phyloP scores from a whole-genome alignment of 169 alveolate genomes.

The Plasmodium inui region DNA sequence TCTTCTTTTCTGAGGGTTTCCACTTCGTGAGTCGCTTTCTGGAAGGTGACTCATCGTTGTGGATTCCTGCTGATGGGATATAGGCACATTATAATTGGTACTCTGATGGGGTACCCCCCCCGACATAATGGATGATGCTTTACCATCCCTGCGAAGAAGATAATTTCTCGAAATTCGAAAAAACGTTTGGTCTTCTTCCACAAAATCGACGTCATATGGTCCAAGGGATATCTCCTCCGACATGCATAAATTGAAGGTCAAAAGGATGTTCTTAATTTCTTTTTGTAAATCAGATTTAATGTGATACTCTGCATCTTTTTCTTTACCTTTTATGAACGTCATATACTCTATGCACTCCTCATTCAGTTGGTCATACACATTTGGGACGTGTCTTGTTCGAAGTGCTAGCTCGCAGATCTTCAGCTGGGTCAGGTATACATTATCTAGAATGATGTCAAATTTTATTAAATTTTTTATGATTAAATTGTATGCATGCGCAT shows the following conservation, averaged over 20 bases:
- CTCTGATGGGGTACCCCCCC: background rate
- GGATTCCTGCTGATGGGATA: background rate
- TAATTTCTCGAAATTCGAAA: background rate
- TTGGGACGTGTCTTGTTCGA: conserved; percentile 66
- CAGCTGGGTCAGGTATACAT: conserved; percentile 50
- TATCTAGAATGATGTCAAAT: conserved; percentile 56
- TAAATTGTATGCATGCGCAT: conserved; percentile 29
- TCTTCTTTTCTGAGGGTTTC: background rate
- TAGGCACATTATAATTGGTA: background rate
- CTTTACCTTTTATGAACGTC: conserved; percentile 29
- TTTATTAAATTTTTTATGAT: conserved; percentile 56
- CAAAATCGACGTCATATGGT: conserved; percentile 51
- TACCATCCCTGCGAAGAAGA: background rate
- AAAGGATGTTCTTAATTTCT: conserved; percentile 20
- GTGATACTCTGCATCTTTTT: conserved; percentile 22
- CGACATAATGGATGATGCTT: background rate
- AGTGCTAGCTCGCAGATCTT: conserved; percentile 57
- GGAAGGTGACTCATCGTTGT: background rate
- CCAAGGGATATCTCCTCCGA: conserved; percentile 59
- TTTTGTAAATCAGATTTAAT: conserved; percentile 56
- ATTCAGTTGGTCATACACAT: conserved; percentile 32
- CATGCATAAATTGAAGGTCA: conserved; percentile 26
- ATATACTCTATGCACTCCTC: conserved; percentile 43
- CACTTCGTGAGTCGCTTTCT: background rate
- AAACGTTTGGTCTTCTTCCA: conserved; percentile 36